phyloP scores from a whole-genome alignment of 495 filamentous ascomycete genomes.

The Usnea hakonensis region DNA sequence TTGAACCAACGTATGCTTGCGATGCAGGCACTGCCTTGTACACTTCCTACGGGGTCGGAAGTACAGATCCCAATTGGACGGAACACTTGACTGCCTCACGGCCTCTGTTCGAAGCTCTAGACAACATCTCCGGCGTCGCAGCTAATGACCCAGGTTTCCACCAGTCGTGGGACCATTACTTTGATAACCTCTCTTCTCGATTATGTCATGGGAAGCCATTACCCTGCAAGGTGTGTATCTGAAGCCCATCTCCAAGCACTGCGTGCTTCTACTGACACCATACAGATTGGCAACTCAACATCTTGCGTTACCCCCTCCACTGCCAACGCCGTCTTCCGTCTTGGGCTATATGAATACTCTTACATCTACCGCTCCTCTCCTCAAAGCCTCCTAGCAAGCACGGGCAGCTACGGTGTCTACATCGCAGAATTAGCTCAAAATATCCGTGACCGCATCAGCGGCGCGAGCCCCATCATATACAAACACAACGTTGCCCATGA shows the following conservation, averaged over 20 bases:
- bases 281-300: slow-evolving; percentile 29
- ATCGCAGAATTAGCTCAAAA: slow-evolving; percentile 55
- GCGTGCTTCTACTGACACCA: neutral
- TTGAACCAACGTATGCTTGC: slow-evolving; percentile 59
- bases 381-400: slow-evolving; percentile 46
- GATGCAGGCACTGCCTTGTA: slow-evolving; percentile 37
- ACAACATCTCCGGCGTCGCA: slow-evolving; percentile 51
- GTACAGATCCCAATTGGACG: slow-evolving; percentile 42
- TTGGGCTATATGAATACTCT: slow-evolving; percentile 64
- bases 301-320: slow-evolving; percentile 49
- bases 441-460: slow-evolving; percentile 39
- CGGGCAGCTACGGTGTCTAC: slow-evolving; percentile 52
- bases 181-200: slow-evolving; percentile 62
- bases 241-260: too few species aligned
- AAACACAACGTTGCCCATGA: slow-evolving; percentile 65
- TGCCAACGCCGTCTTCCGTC: slow-evolving; percentile 55
- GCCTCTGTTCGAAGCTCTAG: slow-evolving; percentile 44
- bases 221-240: slow-evolving; percentile 42
- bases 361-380: slow-evolving; percentile 56
- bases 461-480: slow-evolving; percentile 34
- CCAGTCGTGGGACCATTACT: slow-evolving; percentile 61
- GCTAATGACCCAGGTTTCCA: slow-evolving; percentile 51
- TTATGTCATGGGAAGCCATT: slow-evolving; percentile 58
- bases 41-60: slow-evolving; percentile 39
- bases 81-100: slow-evolving; percentile 48